Conservation (phyloP, 192 early-diverging fungal species). For the Cetraspora pellucida region DNA sequence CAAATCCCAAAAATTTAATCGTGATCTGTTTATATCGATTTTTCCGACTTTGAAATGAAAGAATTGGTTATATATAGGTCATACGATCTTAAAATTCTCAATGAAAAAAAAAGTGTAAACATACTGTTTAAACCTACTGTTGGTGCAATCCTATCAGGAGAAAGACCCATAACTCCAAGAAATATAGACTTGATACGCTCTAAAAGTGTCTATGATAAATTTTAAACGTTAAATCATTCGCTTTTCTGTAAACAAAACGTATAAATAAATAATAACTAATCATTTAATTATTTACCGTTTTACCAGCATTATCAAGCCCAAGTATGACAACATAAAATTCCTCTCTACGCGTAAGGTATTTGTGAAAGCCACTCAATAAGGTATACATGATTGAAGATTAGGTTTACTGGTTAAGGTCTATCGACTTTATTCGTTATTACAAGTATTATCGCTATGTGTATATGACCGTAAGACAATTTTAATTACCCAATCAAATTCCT, state of each 20-base stretch:
- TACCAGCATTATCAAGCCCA: conserved; percentile 96
- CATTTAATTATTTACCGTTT: conserved; percentile 66
- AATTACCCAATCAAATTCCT: too few species aligned
- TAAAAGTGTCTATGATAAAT: conserved; percentile 71
- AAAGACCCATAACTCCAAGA: conserved; percentile 68
- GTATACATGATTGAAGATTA: conserved; percentile 74
- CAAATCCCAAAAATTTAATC: conserved; percentile 93
- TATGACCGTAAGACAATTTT: too few species aligned
- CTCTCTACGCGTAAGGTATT: conserved; percentile 84
- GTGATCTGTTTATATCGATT: conserved; percentile 66
- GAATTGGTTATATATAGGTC: neutral
- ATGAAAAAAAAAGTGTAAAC: conserved; percentile 25
- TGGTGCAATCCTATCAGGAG: conserved; percentile 88
- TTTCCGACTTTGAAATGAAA: conserved; percentile 61
- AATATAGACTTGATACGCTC: conserved; percentile 87
- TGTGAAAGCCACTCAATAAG: conserved; percentile 86
- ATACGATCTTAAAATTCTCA: neutral
- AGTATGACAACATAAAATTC: conserved; percentile 96
- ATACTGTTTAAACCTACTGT: conserved; percentile 93
- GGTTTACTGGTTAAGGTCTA: too few species aligned
- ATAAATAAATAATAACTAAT: conserved; percentile 12
- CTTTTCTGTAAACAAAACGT: neutral
- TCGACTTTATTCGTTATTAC: too few species aligned
- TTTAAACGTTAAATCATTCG: neutral
- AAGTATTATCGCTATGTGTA: too few species aligned